A percentile compares a stretch with the other conserved stretches of the same genome.
Evolutionary conservation across 257 asterid species (phyloP).

Genomic region (Solanum acaule): DNA sequence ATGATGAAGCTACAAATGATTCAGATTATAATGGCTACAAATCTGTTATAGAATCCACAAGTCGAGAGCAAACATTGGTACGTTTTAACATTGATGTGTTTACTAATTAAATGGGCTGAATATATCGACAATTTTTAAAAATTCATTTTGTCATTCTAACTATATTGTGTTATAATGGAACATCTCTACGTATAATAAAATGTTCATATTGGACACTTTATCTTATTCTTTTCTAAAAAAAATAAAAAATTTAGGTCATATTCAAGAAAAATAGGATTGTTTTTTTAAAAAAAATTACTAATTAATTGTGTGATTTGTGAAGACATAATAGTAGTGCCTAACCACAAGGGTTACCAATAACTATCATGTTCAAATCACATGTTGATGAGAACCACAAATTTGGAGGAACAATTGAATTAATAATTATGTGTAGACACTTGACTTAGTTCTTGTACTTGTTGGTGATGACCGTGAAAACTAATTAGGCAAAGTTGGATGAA

Average conservation of each 20-base stretch:
- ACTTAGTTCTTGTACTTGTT: neutral
- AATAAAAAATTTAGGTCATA: neutral
- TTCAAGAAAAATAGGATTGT: neutral
- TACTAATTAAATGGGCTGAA: neutral
- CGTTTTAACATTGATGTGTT: neutral
- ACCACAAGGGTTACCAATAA: neutral
- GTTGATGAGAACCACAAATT: no score
- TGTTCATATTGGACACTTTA: no score
- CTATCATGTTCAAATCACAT: neutral
- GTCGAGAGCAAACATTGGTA: constrained; percentile 34
- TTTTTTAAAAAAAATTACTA: no score
- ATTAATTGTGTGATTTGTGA: neutral
- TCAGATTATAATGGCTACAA: constrained; percentile 30
- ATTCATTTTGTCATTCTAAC: neutral
- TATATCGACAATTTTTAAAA: neutral
- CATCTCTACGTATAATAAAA: neutral
- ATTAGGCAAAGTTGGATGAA: neutral
- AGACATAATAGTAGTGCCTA: neutral
- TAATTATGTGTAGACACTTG: no score
- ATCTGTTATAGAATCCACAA: constrained; percentile 32
- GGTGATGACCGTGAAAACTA: no score
- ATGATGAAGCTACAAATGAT: constrained; percentile 29
- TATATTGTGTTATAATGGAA: neutral
- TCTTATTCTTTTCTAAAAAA: no score
- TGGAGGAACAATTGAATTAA: no score